These are phyloP conservation scores for Purshia tridentata DNA, from an alignment of 306 rosid genomes.

Conservation along the genomic window DNA sequence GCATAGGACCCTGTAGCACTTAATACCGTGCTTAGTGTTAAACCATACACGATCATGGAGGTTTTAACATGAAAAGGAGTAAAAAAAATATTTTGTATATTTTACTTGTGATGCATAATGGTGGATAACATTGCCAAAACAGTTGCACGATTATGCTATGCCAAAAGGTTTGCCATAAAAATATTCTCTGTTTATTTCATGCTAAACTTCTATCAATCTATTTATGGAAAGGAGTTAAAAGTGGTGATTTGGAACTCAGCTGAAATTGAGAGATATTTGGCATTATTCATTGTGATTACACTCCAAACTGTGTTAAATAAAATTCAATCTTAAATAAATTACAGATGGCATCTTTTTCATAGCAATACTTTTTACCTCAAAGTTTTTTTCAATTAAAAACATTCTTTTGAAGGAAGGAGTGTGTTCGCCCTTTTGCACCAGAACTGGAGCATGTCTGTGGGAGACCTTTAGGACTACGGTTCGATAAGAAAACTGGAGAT, in stretches of 20 bases:
- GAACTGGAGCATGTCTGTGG: constrained; percentile 91
- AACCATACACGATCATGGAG: not conserved
- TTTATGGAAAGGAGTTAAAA: not conserved
- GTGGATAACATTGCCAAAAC: not conserved
- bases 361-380: not conserved
- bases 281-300: not conserved
- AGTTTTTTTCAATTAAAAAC: constrained; percentile 12
- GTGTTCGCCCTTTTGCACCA: constrained; percentile 71
- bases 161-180: not conserved
- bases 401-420: constrained; percentile 52
- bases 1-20: not conserved
- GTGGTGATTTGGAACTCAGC: not conserved
- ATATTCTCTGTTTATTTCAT: not conserved
- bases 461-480: constrained; percentile 79
- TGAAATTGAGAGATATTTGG: not conserved
- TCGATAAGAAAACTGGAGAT: constrained; percentile 74
- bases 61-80: not conserved
- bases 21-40: not conserved
- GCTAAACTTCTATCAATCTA: not conserved
- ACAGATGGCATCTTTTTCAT: not conserved
- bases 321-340: not conserved
- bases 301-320: not conserved
- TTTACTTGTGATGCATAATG: not conserved
- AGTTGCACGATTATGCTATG: not conserved
- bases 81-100: not conserved